phyloP scores from a whole-genome alignment of 306 rosid genomes.

The Gillenia trifoliata region DNA sequence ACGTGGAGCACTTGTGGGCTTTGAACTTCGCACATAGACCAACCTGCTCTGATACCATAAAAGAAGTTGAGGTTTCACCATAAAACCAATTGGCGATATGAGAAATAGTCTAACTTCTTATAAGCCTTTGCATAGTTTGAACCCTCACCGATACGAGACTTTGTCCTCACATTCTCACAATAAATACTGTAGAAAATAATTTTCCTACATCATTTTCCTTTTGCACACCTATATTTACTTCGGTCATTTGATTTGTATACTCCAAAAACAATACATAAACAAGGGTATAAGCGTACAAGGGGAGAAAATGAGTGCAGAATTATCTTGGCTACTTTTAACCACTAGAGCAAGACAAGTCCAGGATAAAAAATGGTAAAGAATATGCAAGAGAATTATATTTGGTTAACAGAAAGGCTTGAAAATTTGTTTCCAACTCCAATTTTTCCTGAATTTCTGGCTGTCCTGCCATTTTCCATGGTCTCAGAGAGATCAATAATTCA shows the following conservation, averaged over 20 bases:
- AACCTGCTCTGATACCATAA: too few species aligned
- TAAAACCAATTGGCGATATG: too few species aligned
- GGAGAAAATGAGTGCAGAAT: not conserved
- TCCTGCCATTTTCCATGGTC: conserved; percentile 20
- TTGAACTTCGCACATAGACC: too few species aligned
- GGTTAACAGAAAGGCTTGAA: not conserved
- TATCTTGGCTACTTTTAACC: not conserved
- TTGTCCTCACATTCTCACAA: too few species aligned
- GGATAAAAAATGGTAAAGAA: not conserved
- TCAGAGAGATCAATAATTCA: conserved; percentile 22
- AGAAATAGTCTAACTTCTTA: too few species aligned
- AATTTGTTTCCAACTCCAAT: not conserved
- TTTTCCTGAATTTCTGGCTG: not conserved
- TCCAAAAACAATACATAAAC: too few species aligned
- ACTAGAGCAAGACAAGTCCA: not conserved
- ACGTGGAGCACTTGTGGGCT: too few species aligned
- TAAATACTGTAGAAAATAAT: too few species aligned
- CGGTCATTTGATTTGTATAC: not conserved
- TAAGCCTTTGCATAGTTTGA: too few species aligned
- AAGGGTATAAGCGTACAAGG: not conserved
- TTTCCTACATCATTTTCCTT: not conserved
- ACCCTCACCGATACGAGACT: too few species aligned
- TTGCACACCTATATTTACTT: not conserved
- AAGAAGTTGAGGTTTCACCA: too few species aligned
- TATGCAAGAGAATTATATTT: not conserved